Evolutionary conservation across 2,329 filamentous ascomycete genomes (phyloP).

Genomic region (Xylariaceae sp.): DNA sequence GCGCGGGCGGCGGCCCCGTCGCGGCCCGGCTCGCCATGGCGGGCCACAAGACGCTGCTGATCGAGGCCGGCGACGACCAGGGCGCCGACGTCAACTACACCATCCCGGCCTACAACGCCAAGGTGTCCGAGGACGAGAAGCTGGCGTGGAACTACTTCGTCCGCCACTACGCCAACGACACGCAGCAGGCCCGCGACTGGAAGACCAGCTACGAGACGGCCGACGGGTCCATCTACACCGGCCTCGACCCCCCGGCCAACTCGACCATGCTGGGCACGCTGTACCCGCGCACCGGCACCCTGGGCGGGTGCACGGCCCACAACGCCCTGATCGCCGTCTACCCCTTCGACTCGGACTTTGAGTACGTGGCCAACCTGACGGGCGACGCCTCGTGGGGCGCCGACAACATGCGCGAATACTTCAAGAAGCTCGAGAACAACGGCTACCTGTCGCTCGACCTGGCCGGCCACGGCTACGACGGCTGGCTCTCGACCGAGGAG

Average conservation of each 20-base stretch:
- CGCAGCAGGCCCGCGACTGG: slow-evolving; percentile 38
- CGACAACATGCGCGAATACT: slow-evolving; percentile 53
- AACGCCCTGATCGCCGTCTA: slow-evolving; percentile 53
- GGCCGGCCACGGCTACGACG: slow-evolving; percentile 45
- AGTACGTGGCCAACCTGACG: slow-evolving; percentile 48
- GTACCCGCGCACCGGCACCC: slow-evolving; percentile 39
- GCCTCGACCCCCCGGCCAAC: slow-evolving; percentile 30
- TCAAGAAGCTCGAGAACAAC: slow-evolving; percentile 48
- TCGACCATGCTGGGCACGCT: slow-evolving; percentile 35
- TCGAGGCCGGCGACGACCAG: slow-evolving; percentile 49
- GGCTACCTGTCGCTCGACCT: slow-evolving; percentile 38
- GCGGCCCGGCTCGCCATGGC: slow-evolving; percentile 43
- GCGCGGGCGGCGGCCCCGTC: slow-evolving; percentile 42
- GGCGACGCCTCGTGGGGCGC: slow-evolving; percentile 53
- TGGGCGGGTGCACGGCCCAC: slow-evolving; percentile 49
- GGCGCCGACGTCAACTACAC: slow-evolving; percentile 31
- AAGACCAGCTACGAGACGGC: slow-evolving; percentile 43
- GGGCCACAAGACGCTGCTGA: slow-evolving; percentile 44
- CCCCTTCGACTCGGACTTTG: slow-evolving; percentile 52
- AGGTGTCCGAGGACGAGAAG: slow-evolving; percentile 35
- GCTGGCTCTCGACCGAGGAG: slow-evolving; percentile 42
- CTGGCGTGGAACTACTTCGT: slow-evolving; percentile 51
- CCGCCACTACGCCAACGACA: slow-evolving; percentile 37
- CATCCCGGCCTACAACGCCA: slow-evolving; percentile 39
- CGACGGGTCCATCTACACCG: slow-evolving; percentile 30